Conservation (phyloP, 306 rosid genomes). For the Carpinus fangiana region DNA sequence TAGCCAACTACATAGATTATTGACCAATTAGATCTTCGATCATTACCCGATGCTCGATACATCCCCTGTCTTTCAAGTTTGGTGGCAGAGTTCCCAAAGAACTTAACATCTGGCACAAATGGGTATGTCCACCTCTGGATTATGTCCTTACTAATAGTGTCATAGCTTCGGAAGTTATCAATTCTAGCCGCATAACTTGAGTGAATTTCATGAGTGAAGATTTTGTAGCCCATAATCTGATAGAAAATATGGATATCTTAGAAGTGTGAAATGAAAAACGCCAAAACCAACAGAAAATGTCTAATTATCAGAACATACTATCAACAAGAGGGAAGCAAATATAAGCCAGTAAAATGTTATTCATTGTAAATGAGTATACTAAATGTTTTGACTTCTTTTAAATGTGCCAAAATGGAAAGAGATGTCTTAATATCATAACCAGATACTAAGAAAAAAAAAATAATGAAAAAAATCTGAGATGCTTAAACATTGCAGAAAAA, state of each 20-base stretch:
- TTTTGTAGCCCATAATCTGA: constrained; percentile 98
- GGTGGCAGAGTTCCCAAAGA: constrained; percentile 56
- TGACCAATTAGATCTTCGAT: constrained; percentile 1
- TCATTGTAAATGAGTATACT: neutral
- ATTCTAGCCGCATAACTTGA: constrained; percentile 94
- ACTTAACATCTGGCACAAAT: constrained; percentile 87
- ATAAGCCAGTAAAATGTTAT: constrained; percentile 6
- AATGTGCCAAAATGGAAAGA: neutral
- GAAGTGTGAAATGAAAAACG: constrained; percentile 23
- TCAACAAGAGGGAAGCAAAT: constrained; percentile 13
- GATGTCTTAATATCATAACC: neutral
- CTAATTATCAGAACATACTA: constrained; percentile 12
- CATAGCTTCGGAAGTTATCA: constrained; percentile 96
- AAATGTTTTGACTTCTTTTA: neutral
- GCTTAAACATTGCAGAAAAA: neutral
- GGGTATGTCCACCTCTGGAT: constrained; percentile 99
- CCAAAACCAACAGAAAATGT: constrained; percentile 23
- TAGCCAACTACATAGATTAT: neutral
- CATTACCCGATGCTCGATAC: constrained; percentile 87
- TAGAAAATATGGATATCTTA: constrained; percentile 32
- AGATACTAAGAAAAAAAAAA: neutral
- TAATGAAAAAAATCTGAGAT: neutral
- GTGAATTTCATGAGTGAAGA: constrained; percentile 87
- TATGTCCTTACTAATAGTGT: constrained; percentile 89
- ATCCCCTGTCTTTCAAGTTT: constrained; percentile 92